phyloP scores from a whole-genome alignment of 2,329 filamentous ascomycete species.

The Shiraia bambusicola region DNA sequence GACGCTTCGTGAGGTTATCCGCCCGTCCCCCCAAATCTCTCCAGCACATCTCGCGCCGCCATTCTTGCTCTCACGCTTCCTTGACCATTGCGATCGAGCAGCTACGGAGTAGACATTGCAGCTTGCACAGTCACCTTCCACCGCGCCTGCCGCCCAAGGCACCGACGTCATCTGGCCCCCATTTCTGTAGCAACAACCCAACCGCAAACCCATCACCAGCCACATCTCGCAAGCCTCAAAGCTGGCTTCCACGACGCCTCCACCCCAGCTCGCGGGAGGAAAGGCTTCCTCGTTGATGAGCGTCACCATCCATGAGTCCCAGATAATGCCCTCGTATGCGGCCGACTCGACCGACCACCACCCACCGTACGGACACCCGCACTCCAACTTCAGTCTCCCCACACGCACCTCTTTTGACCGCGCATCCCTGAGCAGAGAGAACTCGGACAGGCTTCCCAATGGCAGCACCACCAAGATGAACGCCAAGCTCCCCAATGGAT shows the following conservation, averaged over 20 bases:
- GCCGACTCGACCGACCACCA: constrained; percentile 46
- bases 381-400: constrained; percentile 36
- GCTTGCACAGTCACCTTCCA: constrained; percentile 3
- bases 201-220: constrained; percentile 10
- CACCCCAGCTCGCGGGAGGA: constrained; percentile 29
- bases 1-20: not conserved
- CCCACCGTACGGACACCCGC: constrained; percentile 29
- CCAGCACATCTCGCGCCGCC: constrained; percentile 10
- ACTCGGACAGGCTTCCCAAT: constrained; percentile 30
- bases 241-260: constrained; percentile 30
- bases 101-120: constrained; percentile 2
- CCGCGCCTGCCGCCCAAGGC: constrained; percentile 1
- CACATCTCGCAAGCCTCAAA: constrained; percentile 16
- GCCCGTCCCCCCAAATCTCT: constrained; percentile 1
- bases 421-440: constrained; percentile 20
- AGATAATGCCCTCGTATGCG: constrained; percentile 55
- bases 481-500: constrained; percentile 37
- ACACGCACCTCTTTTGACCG: constrained; percentile 32
- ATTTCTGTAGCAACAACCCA: constrained; percentile 13
- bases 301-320: constrained; percentile 39
- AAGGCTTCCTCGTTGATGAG: constrained; percentile 34
- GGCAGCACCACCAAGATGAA: constrained; percentile 33
- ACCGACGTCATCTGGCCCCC: constrained; percentile 4
- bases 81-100: constrained; percentile 4
- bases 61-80: constrained; percentile 17